Evolutionary conservation across 1,139 yeast genomes (phyloP).

Genomic region (Nematodospora anomalae): DNA sequence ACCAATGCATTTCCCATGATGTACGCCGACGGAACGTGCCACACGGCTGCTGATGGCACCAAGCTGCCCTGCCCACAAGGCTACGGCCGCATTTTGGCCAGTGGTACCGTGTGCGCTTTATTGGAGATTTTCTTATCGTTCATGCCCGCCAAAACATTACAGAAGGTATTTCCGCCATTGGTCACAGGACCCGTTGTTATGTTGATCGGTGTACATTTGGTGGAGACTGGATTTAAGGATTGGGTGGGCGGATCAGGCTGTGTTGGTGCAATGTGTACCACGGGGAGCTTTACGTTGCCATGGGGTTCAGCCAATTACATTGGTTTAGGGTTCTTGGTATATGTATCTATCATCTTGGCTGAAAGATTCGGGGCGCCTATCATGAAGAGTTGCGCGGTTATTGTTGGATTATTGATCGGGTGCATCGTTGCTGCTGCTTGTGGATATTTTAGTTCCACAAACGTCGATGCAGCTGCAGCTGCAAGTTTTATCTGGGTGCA

Average conservation of each 20-base stretch:
- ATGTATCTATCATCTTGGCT: conserved; percentile 64
- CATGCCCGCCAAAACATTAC: conserved; percentile 68
- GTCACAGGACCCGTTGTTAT: conserved; percentile 93
- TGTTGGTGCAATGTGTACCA: conserved; percentile 34
- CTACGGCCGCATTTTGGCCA: conserved; percentile 81
- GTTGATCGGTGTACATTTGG: conserved; percentile 70
- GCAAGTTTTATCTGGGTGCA: conserved; percentile 86
- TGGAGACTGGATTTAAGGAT: conserved; percentile 71
- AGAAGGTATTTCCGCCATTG: conserved; percentile 77
- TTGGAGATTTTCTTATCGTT: conserved; percentile 72
- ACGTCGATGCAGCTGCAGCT: conserved; percentile 71
- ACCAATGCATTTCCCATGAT: conserved; percentile 73
- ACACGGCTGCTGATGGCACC: conserved; percentile 57
- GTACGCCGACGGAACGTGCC: conserved; percentile 74
- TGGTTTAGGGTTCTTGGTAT: conserved; percentile 85
- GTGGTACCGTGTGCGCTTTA: conserved; percentile 74
- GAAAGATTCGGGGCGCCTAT: conserved; percentile 94
- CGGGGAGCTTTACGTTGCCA: conserved; percentile 29
- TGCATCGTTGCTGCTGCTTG: conserved; percentile 91
- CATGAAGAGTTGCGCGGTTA: conserved; percentile 90
- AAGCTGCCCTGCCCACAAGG: conserved; percentile 84
- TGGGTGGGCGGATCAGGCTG: conserved; percentile 92
- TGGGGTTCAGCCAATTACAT: conserved; percentile 88
- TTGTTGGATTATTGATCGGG: conserved; percentile 78
- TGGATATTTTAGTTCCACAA: conserved; percentile 63